These are phyloP conservation scores for Neonectria hederae DNA, from an alignment of 2,329 filamentous ascomycete genomes.

Conservation along the genomic window DNA sequence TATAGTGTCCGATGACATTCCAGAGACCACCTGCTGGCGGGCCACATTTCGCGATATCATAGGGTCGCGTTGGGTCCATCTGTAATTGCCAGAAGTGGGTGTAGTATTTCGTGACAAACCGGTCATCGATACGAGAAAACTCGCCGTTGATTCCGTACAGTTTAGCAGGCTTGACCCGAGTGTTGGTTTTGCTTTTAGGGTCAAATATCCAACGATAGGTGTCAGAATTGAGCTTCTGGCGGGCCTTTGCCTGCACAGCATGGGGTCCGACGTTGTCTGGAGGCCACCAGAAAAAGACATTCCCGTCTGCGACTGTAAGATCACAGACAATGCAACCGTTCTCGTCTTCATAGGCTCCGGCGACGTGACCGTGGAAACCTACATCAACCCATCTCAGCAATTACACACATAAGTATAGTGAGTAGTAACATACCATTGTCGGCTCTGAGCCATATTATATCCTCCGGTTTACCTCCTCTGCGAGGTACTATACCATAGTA, in stretches of 20 bases:
- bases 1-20: conserved; percentile 19
- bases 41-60: conserved; percentile 12
- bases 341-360: conserved; percentile 21
- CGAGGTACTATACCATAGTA: conserved; percentile 1
- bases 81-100: conserved; percentile 22
- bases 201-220: conserved; percentile 18
- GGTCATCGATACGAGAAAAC: conserved; percentile 22
- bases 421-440: conserved; percentile 12
- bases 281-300: conserved; percentile 28
- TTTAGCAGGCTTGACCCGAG: conserved; percentile 3
- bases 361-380: conserved; percentile 29
- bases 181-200: conserved; percentile 1
- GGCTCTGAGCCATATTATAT: conserved; percentile 13
- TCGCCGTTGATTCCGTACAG: conserved; percentile 17
- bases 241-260: neutral
- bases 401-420: fast-evolving
- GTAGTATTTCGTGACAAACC: conserved; percentile 16
- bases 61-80: conserved; percentile 3
- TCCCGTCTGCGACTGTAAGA: conserved; percentile 22
- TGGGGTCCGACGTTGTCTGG: conserved; percentile 1
- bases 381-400: neutral
- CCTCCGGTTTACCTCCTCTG: neutral
- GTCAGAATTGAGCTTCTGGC: conserved; percentile 14
- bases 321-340: conserved; percentile 24
- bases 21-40: conserved; percentile 19